Evolutionary conservation across 2,329 filamentous ascomycete species (phyloP).

Genomic region (Phyllosticta capitalensis): DNA sequence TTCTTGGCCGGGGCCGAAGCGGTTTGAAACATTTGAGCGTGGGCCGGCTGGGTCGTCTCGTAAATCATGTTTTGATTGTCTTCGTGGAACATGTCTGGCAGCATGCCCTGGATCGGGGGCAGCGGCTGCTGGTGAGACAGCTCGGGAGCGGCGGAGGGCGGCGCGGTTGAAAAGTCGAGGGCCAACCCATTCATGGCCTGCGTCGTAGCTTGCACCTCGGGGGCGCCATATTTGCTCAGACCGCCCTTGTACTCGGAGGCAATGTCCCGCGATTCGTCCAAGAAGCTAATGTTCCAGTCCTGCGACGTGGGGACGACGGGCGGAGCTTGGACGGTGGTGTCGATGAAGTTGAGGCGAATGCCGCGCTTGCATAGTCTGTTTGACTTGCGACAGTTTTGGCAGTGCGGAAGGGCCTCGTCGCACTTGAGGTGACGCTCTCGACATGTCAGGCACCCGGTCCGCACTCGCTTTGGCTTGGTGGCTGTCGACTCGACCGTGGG

Average conservation of each 20-base stretch:
- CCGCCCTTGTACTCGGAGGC: conserved; percentile 85
- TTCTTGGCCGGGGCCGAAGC: conserved; percentile 23
- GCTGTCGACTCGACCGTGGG: conserved; percentile 16
- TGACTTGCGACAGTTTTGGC: conserved; percentile 80
- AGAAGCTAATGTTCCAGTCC: conserved; percentile 67
- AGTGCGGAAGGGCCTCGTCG: conserved; percentile 60
- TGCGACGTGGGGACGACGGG: conserved; percentile 51
- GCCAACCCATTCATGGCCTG: conserved; percentile 21
- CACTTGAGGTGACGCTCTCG: conserved; percentile 85
- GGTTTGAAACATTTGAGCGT: conserved; percentile 19
- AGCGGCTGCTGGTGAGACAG: conserved; percentile 37
- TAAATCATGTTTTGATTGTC: conserved; percentile 32
- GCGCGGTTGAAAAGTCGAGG: conserved; percentile 18
- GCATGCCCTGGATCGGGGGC: conserved; percentile 42
- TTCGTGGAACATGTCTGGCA: conserved; percentile 38
- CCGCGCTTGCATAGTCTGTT: conserved; percentile 78
- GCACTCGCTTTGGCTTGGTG: conserved; percentile 69
- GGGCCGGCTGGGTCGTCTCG: conserved; percentile 24
- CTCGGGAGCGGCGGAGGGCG: conserved; percentile 19
- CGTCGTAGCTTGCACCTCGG: conserved; percentile 24
- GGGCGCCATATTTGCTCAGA: conserved; percentile 57
- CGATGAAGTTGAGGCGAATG: conserved; percentile 83
- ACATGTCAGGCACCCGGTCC: conserved; percentile 86
- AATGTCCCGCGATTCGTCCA: conserved; percentile 82
- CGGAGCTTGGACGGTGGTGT: conserved; percentile 63